Evolutionary conservation across 108 stramenopile genomes (phyloP), one percentile per base, ranked within the genome.

Genomic region (Stephanodiscus minutulus): DNA sequence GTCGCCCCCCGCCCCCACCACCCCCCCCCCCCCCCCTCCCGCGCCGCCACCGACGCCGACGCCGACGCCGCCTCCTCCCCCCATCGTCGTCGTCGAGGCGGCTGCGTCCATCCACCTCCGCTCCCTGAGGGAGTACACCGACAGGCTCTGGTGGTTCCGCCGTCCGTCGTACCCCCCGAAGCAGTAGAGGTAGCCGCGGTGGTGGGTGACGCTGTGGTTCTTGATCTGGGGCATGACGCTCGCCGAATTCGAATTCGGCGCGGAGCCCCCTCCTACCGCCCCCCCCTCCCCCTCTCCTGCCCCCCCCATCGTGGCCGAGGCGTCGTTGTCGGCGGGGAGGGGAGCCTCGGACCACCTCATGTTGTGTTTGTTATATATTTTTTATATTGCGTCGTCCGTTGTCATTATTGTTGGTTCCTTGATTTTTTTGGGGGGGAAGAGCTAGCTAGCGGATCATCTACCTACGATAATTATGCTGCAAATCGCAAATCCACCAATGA

Each of bases 121-220:
- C 54, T 91, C 86, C 18, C 56, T 52, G 47, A 94, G 72, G 7
- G 76, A 83, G 68, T 92, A 94, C 48, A 94, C 64, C 53, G 88
- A 68, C n/a, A 97, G 80, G 0, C 87, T 85, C 58, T 86, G 86
- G 76, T 95, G 92, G 71, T 96, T 96, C 47, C 88, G 74, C 2
- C 93, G 65, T 3, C 97, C 97, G 68, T 97, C 96, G 79, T 97
- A 97, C 7, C 97, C 97, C 20, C 94, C 97, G 64, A 97, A 97
- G 49, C 94, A 91, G 71, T 92, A 93, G 50, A 97, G 68, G 57
- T 83, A 83, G 39, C 84, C 85, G 37, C 75, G 66, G 68, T 93
- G 88, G 52, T 87, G 80, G 20, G 94, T 93, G 10, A 96, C 94
- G 31, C 81, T 81, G 64, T 93, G 91, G 48, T 93, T 93, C 63